Base-by-base conservation (phyloP, 140 eudicot species). In the Artemisia princeps region DNA sequence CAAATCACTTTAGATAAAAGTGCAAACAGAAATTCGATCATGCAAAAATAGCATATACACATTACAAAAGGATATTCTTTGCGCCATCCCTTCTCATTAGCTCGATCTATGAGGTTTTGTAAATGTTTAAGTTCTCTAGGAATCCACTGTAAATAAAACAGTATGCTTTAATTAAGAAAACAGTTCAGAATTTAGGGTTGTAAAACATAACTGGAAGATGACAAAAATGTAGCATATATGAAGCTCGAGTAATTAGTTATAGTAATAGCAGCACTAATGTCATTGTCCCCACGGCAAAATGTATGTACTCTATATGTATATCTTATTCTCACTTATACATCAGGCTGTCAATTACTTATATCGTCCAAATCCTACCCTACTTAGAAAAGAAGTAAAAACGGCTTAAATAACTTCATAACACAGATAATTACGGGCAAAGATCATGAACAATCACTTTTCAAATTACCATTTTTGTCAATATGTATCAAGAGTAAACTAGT, bases 51-150 rank as follows among this genome's bases (percentile, higher is more conserved):
- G 46, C 49, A 44, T 0, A 13, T 13, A 74, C 48, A 48, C n/a
- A 7, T 23, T 37, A 61, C 8, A 14, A 73, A 82, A 90, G 97
- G 97, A 90, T 90, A 90, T 90, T 82, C 89, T 79, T 42, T 78
- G 55, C 92, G 89, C 95, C 94, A 82, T 59, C 97, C 97, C 80
- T 90, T 90, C 54, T 87, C 97, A 67, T 90, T 90, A 58, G 95
- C 94, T 51, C 78, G 97, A 65, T 90, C 94, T 40, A 87, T 82
- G 62, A 76, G 94, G 48, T 76, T 84, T 69, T 87, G 87, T 68
- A 90, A 69, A 71, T 75, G 60, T 11, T 49, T n/a, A 40, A 90
- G 73, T 67, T 90, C 95, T 81, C 79, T 80, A 3, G 78, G 79
- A 76, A 90, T 71, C 95, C 94, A 81, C 97, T 90, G 95, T 50